Base-by-base conservation (phyloP, 176 grass and related monocot species). In the Juncus inflexus region DNA sequence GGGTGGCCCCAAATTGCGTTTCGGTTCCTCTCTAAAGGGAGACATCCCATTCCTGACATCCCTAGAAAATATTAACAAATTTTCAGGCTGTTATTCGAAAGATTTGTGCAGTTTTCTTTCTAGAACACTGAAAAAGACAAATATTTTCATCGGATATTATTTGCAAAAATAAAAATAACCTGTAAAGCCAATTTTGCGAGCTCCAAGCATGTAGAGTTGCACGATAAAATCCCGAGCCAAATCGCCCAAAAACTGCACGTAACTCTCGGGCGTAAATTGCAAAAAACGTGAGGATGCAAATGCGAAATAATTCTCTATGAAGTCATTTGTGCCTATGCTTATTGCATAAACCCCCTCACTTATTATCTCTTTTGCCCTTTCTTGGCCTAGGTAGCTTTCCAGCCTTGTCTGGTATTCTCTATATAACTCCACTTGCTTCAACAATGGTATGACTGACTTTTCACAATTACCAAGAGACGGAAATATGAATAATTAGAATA, bases 251-350 rank as follows among this genome's bases (percentile, higher is more conserved):
- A 66, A 83, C 19, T 67, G 54, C 2, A 77, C 80, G 58, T 94
- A 94, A 50, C 73, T 64, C 8, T 38, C 12, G 1, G 79, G 36
- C 9, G 81, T 77, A 77, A 68, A 94, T 70, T 94, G 65, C 3
- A 53, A 67, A 39, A 62, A 75, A 12, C 89, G 81, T 7, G 53
- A 2, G 9, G 78, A 64, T 3, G 83, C 16, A 8, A 55, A 37
- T 12, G 84, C 75, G 40, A 78, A 74, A 77, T 95, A 95, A 77
- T 95, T 95, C 83, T 95, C 90, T 67, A 95, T 89, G 79, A 86
- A 95, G 74, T 95, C 90, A 76, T 95, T 95, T 40, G 90, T 95
- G 59, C 86, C 90, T 51, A 90, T 71, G 83, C 90, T 95, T 40
- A 88, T 62, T 61, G 60, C 79, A 66, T 78, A 94, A 41, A 83